phyloP scores from a whole-genome alignment of 306 rosid species.

The Chamaecrista fasciculata region DNA sequence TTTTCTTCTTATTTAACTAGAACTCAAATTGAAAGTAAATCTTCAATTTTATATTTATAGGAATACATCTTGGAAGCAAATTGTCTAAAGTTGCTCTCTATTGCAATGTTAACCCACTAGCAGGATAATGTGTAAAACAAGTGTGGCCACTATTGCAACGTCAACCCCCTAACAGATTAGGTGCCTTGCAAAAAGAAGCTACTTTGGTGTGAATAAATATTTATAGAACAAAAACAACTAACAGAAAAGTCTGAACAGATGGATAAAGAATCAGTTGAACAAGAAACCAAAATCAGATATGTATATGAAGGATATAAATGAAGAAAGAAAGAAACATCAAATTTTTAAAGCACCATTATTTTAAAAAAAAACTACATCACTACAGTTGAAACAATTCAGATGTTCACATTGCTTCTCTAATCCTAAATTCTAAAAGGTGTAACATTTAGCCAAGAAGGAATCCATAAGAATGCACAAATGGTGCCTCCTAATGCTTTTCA shows the following conservation, averaged over 20 bases:
- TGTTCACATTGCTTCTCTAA: constrained; percentile 6
- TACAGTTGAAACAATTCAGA: neutral
- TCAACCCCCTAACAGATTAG: no score
- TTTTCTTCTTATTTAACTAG: neutral
- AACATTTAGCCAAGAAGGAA: constrained; percentile 15
- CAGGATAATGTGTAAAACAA: no score
- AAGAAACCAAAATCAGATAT: neutral
- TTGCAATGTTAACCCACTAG: no score
- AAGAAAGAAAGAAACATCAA: neutral
- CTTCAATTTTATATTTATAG: no score
- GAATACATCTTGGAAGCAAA: no score
- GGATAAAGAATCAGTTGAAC: neutral
- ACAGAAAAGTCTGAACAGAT: neutral
- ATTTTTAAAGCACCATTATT: neutral
- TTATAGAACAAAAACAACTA: neutral
- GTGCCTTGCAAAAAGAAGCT: no score
- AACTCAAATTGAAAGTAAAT: neutral
- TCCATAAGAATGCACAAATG: constrained; percentile 8
- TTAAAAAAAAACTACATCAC: neutral
- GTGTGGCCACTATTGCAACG: no score
- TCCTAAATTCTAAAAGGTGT: neutral
- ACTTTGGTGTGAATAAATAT: neutral
- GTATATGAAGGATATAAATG: neutral
- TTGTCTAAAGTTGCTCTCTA: no score
- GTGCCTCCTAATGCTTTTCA: constrained; percentile 16